Evolutionary conservation across 257 asterid genomes (phyloP).

Genomic region (Paraleonurus japonicus): DNA sequence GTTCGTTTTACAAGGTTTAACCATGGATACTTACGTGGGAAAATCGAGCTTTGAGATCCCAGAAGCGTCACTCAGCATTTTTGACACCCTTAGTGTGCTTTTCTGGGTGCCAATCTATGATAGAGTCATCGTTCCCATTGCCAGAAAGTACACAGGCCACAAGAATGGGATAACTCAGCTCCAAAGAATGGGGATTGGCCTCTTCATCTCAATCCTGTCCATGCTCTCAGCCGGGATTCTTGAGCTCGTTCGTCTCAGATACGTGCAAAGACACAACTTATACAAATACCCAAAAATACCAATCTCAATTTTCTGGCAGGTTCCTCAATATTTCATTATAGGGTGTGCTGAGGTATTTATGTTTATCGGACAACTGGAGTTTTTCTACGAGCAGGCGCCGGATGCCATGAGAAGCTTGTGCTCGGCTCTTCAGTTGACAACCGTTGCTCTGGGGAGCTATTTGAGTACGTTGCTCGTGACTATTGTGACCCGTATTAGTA

Average conservation of each 20-base stretch:
- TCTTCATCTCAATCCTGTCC: constrained; percentile 60
- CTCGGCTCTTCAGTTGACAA: constrained; percentile 69
- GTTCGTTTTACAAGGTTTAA: constrained; percentile 58
- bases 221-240: constrained; percentile 62
- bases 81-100: constrained; percentile 62
- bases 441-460: constrained; percentile 60
- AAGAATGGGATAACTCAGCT: constrained; percentile 61
- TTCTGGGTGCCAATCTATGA: constrained; percentile 80
- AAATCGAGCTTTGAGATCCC: constrained; percentile 51
- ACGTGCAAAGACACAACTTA: constrained; percentile 42
- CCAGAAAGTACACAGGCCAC: constrained; percentile 66
- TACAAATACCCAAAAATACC: constrained; percentile 39
- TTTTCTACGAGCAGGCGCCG: constrained; percentile 78
- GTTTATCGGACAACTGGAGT: constrained; percentile 67
- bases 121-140: constrained; percentile 45
- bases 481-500: constrained; percentile 49
- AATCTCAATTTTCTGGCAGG: constrained; percentile 61
- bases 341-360: constrained; percentile 80
- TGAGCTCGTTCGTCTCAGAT: constrained; percentile 48
- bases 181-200: constrained; percentile 63
- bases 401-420: constrained; percentile 71
- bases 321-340: constrained; percentile 58
- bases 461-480: constrained; percentile 64
- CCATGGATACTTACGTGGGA: constrained; percentile 50
- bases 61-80: constrained; percentile 61